Evolutionary conservation across 257 asterid species (phyloP), one percentile per base, ranked within the genome.

Genomic region (Gardenia jasminoides): DNA sequence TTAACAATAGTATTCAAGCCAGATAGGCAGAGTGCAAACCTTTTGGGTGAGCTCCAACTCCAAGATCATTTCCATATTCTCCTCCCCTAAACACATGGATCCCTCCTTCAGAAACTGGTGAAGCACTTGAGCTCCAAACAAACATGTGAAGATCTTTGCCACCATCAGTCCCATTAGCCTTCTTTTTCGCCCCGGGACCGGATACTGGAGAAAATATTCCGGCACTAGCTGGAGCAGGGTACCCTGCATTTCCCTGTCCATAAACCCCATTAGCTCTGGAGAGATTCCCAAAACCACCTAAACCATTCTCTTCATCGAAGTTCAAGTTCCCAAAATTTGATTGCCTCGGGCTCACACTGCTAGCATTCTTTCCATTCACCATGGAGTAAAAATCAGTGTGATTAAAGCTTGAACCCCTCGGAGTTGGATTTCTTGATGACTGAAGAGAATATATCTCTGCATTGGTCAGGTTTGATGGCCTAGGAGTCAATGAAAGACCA

Each of bases 111-210:
- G 99, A 93, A 3, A 93, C 98, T 0, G 99, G 99, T 2, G 99
- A 95, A 59, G 99, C 98, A 80, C 99, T 93, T 0, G 98, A 92
- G 76, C 98, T 95, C 99, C 99, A 95, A 12, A 95, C 99, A 82
- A 95, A 95, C 99, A 95, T 95, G 69, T 95, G 99, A n/a, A 93
- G 89, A 86, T 95, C 99, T 80, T 89, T 92, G 4, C 94, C 96
- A 31, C 76, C 83, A n/a, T 90, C 97, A 47, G 78, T 30, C 54
- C 91, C 98, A 72, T 88, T 86, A 7, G 80, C 85, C 83, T 91
- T 93, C 93, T 84, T 94, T 76, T 88, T 93, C 5, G 90, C 83
- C 67, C 79, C 85, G 6, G 90, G 88, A 0, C 90, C 94, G 6
- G 94, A 22, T 20, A 80, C 92, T 61, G 98, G 98, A 72, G 99